These are phyloP conservation scores for Arabidopsis lyrata DNA, from an alignment of 441 rosid species.

Conservation along the genomic window DNA sequence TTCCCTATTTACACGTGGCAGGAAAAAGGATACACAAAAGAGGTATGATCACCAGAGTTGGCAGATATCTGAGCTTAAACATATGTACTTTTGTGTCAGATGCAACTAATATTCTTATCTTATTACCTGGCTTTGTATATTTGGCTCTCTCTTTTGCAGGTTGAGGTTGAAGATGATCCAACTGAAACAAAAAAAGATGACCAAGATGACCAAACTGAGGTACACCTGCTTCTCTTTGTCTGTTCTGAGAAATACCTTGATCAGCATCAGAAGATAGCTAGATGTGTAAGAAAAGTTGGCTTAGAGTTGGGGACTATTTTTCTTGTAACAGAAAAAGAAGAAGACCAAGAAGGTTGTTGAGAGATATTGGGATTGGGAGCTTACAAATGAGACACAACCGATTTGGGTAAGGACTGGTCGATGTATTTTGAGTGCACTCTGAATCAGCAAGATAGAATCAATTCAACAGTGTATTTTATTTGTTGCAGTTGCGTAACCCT, in stretches of 20 bases:
- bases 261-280: conserved; percentile 16
- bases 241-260: not conserved
- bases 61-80: not conserved
- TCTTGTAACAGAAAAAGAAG: conserved; percentile 71
- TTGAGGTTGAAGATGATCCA: conserved; percentile 96
- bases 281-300: conserved; percentile 11
- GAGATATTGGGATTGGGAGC: conserved; percentile 98
- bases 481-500: conserved; percentile 82
- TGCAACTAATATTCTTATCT: conserved; percentile 9
- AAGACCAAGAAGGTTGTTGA: conserved; percentile 91
- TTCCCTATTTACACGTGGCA: conserved; percentile 97
- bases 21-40: conserved; percentile 94
- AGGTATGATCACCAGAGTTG: conserved; percentile 54
- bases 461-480: conserved; percentile 22
- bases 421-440: not conserved
- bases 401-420: conserved; percentile 68
- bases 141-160: conserved; percentile 50
- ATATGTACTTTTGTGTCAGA: not conserved
- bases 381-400: conserved; percentile 92
- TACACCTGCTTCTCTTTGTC: conserved; percentile 35
- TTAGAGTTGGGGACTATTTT: conserved; percentile 7
- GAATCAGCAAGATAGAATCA: not conserved
- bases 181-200: conserved; percentile 72
- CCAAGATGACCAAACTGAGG: conserved; percentile 68
- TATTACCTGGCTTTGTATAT: not conserved